Percentiles rank a stretch among this genome's conserved stretches.
Conservation (phyloP, 1,139 yeast genomes). For the Candida glucosophila region DNA sequence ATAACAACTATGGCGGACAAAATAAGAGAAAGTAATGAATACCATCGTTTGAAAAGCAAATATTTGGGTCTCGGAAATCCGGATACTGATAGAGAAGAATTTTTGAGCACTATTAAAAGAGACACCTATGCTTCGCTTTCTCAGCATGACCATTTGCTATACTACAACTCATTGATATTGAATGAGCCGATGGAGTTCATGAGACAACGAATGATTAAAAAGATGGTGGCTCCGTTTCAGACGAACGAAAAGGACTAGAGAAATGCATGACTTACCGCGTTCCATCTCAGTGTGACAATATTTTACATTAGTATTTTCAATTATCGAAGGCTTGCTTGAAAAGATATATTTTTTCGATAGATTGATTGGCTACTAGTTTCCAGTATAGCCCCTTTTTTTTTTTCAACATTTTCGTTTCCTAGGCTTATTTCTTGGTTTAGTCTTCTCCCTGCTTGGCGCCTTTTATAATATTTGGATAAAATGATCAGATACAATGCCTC, state of each 20-base stretch:
- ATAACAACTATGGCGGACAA: conserved; percentile 76
- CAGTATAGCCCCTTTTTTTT: too few relatives aligned
- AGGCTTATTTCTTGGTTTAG: too few relatives aligned
- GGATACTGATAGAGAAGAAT: conserved; percentile 47
- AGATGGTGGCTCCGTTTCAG: conserved; percentile 42
- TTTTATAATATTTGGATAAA: too few relatives aligned
- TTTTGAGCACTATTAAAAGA: conserved; percentile 46
- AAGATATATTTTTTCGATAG: too few relatives aligned
- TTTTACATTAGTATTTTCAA: too few relatives aligned
- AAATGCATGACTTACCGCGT: neutral
- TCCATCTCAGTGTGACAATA: too few relatives aligned
- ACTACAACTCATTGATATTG: conserved; percentile 57
- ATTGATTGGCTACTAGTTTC: too few relatives aligned
- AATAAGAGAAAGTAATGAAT: conserved; percentile 55
- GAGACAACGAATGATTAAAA: conserved; percentile 47
- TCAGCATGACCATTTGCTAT: conserved; percentile 59
- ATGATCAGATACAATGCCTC: too few relatives aligned
- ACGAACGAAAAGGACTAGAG: conserved; percentile 1
- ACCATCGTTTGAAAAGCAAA: conserved; percentile 50
- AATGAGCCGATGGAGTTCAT: conserved; percentile 45
- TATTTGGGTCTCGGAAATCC: conserved; percentile 68
- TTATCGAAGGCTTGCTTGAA: too few relatives aligned
- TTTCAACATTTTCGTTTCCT: too few relatives aligned
- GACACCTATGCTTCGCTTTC: conserved; percentile 69
- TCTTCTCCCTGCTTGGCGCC: too few relatives aligned